Percentiles rank a stretch among this genome's conserved stretches.
Conservation (phyloP, 2,329 filamentous ascomycete species). For the Akanthomyces uredinophilus region DNA sequence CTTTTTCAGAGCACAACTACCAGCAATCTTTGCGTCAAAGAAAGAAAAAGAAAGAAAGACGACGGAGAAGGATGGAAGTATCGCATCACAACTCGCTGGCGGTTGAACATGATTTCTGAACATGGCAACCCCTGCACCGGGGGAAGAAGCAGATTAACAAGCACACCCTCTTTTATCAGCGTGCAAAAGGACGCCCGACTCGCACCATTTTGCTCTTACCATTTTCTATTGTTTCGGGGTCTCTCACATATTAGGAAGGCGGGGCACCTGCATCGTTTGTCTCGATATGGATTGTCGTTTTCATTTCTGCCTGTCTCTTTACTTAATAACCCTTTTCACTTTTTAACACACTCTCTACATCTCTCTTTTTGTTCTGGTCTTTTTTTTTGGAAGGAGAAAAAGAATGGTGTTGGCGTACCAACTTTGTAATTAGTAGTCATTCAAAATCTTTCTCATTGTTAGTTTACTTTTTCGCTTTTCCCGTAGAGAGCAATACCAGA, state of each 20-base stretch:
- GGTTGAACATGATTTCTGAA: neutral
- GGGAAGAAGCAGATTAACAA: neutral
- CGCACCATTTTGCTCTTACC: neutral
- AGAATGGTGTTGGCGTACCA: slow-evolving; percentile 10
- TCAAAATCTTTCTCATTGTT: slow-evolving; percentile 7
- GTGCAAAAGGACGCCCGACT: neutral
- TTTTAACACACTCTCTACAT: slow-evolving; percentile 7
- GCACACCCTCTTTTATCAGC: neutral
- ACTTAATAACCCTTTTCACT: neutral
- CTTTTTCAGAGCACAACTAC: neutral
- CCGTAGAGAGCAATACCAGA: neutral
- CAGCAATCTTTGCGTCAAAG: neutral
- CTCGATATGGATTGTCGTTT: neutral
- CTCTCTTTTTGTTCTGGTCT: neutral
- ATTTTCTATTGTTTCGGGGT: neutral
- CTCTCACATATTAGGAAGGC: neutral
- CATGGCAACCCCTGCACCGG: neutral
- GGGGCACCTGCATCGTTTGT: neutral
- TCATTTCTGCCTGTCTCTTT: neutral
- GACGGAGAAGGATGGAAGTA: neutral
- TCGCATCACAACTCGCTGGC: too few relatives aligned
- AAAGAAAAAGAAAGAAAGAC: neutral
- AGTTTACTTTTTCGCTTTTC: slow-evolving; percentile 13
- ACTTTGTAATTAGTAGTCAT: slow-evolving; percentile 10
- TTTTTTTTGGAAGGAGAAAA: slow-evolving; percentile 1